A percentile compares a stretch with the other conserved stretches of the same genome.
Evolutionary conservation across 2,329 filamentous ascomycete species (phyloP).

Genomic region (Aspergillus nomiae): DNA sequence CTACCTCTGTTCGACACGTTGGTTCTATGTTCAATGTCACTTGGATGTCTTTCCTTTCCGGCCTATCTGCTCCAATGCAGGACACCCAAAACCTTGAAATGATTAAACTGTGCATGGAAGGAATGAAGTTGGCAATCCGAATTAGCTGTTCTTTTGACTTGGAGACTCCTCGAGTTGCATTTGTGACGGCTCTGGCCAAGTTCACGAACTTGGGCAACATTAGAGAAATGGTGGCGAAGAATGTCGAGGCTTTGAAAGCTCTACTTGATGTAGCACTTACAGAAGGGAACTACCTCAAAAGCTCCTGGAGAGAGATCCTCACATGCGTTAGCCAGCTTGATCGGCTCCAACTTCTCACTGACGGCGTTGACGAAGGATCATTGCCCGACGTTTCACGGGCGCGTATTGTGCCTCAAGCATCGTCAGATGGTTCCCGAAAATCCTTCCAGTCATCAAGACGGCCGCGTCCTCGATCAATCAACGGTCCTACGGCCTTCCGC

Average conservation of each 20-base stretch:
- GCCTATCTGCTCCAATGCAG: slow-evolving; percentile 88
- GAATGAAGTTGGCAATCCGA: slow-evolving; percentile 88
- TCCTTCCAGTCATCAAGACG: slow-evolving; percentile 62
- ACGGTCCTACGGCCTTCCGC: slow-evolving; percentile 59
- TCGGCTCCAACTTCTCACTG: slow-evolving; percentile 89
- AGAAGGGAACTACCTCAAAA: slow-evolving; percentile 84
- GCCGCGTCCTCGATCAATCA: slow-evolving; percentile 49
- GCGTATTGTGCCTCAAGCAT: slow-evolving; percentile 65
- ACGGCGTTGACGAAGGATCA: slow-evolving; percentile 88
- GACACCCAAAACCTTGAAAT: slow-evolving; percentile 91
- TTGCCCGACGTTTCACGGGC: slow-evolving; percentile 90
- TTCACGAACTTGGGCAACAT: slow-evolving; percentile 96
- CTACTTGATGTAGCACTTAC: slow-evolving; percentile 89
- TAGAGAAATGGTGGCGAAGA: slow-evolving; percentile 92
- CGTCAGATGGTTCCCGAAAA: slow-evolving; percentile 60
- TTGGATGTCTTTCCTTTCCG: slow-evolving; percentile 99
- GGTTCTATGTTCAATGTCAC: slow-evolving; percentile 98
- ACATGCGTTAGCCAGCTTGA: slow-evolving; percentile 96
- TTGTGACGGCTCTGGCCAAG: slow-evolving; percentile 88
- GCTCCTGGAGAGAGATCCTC: slow-evolving; percentile 93
- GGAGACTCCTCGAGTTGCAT: slow-evolving; percentile 89
- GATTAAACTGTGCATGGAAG: slow-evolving; percentile 89
- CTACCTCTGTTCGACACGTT: slow-evolving; percentile 90
- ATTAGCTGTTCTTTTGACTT: slow-evolving; percentile 93
- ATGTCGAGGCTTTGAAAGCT: slow-evolving; percentile 90